phyloP scores from a whole-genome alignment of 2,329 filamentous ascomycete species.

The Diaporthe amygdali region DNA sequence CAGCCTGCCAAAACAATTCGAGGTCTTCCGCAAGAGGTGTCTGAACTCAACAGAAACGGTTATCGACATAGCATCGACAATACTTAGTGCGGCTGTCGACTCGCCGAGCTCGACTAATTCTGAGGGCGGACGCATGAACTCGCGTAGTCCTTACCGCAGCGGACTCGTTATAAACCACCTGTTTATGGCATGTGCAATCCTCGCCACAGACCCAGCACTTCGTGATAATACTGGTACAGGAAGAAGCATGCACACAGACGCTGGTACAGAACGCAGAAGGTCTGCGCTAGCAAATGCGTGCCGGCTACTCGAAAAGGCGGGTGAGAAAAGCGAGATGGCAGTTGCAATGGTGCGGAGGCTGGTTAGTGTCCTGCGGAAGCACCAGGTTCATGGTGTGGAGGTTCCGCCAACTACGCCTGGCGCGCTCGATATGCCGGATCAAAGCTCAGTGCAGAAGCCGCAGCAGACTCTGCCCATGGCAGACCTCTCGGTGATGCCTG shows the following conservation, averaged over 20 bases:
- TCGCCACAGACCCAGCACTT: conserved; percentile 24
- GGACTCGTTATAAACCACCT: conserved; percentile 21
- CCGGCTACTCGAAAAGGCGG: conserved; percentile 25
- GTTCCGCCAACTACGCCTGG: background rate
- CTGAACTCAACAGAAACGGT: conserved; percentile 19
- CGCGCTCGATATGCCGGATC: background rate
- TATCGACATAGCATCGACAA: conserved; percentile 12
- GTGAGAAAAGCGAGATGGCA: conserved; percentile 25
- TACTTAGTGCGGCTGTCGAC: conserved; percentile 16
- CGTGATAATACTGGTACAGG: background rate
- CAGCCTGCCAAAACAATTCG: conserved; percentile 14
- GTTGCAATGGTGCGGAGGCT: conserved; percentile 24
- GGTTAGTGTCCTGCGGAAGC: conserved; percentile 20
- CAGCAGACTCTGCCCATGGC: background rate
- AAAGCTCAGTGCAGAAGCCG: background rate
- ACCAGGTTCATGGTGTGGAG: conserved; percentile 19
- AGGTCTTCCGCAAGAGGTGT: conserved; percentile 9
- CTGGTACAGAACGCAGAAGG: conserved; percentile 21
- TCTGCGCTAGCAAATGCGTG: conserved; percentile 25
- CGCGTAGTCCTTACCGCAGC: conserved; percentile 13
- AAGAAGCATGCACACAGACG: background rate
- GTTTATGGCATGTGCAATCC: conserved; percentile 26
- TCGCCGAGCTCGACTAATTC: background rate
- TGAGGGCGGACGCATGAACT: background rate
- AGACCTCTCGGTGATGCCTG: background rate